These are phyloP conservation scores for Hygrophorus russula DNA, from an alignment of 768 basidiomycete species.

Conservation along the genomic window DNA sequence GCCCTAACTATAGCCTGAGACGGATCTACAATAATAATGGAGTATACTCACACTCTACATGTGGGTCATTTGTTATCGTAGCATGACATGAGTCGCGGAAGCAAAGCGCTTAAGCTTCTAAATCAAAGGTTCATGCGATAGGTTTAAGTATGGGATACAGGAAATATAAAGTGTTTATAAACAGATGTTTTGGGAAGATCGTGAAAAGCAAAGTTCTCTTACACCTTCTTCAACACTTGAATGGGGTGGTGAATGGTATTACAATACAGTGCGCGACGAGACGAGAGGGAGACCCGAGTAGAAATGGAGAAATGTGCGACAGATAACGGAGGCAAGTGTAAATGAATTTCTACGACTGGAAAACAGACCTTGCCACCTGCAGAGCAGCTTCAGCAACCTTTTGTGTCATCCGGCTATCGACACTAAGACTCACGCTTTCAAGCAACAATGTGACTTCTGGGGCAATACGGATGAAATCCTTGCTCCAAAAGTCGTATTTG, in stretches of 20 bases:
- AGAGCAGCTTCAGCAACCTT: conserved; percentile 6
- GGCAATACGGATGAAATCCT: conserved; percentile 73
- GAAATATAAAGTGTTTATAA: conserved; percentile 3
- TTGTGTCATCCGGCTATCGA: not conserved
- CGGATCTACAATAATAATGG: no score
- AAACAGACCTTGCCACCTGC: conserved; percentile 71
- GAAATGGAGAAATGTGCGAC: conserved; percentile 63
- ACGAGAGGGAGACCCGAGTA: conserved; percentile 48
- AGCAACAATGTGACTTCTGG: conserved; percentile 81
- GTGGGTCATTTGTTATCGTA: no score
- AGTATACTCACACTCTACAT: no score
- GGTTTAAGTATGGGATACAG: not conserved
- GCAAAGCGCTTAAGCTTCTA: no score
- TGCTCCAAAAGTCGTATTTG: conserved; percentile 87
- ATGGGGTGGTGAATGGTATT: conserved; percentile 44
- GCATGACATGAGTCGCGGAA: no score
- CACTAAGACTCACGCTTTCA: conserved; percentile 52
- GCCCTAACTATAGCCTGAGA: no score
- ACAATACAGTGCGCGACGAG: conserved; percentile 77
- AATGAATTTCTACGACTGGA: conserved; percentile 60
- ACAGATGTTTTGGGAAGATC: conserved; percentile 3
- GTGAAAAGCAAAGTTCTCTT: conserved; percentile 9
- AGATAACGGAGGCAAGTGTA: conserved; percentile 66
- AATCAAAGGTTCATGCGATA: no score
- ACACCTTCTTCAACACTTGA: conserved; percentile 41